These are phyloP conservation scores for Tetraselmis striata DNA, from an alignment of 139 green algal genomes.

Conservation along the genomic window DNA sequence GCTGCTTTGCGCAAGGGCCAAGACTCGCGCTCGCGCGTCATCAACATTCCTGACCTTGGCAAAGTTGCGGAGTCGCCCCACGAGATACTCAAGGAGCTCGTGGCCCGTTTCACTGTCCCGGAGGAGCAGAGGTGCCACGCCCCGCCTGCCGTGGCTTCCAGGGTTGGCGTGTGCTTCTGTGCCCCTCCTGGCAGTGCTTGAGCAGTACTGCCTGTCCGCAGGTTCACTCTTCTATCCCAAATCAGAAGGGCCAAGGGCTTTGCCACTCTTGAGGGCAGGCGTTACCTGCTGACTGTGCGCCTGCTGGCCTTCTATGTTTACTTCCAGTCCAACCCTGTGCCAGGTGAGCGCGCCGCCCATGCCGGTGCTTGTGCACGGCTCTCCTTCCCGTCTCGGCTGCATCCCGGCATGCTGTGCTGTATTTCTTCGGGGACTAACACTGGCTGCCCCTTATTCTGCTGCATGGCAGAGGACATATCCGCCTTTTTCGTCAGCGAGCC, in stretches of 20 bases:
- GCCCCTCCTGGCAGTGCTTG: too few relatives aligned
- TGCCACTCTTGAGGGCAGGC: conserved; percentile 43
- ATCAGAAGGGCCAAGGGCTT: conserved; percentile 54
- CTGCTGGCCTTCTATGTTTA: conserved; percentile 75
- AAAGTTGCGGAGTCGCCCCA: conserved; percentile 40
- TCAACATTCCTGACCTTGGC: conserved; percentile 47
- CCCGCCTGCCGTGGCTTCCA: too few relatives aligned
- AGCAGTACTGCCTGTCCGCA: too few relatives aligned
- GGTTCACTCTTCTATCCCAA: conserved; percentile 60
- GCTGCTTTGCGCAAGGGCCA: too few relatives aligned
- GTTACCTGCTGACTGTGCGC: conserved; percentile 45
- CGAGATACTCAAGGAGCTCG: conserved; percentile 53
- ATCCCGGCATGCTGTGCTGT: too few relatives aligned
- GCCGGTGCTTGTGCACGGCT: too few relatives aligned
- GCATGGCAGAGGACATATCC: conserved; percentile 54
- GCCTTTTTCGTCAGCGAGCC: conserved; percentile 56
- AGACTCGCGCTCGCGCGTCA: conserved; percentile 28
- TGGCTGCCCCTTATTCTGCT: too few relatives aligned
- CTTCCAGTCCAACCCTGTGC: conserved; percentile 56
- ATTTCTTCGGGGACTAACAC: conserved; percentile 8
- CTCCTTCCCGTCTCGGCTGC: too few relatives aligned
- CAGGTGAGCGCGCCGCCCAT: conserved; percentile 29
- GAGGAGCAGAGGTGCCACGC: conserved; percentile 44
- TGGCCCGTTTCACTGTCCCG: conserved; percentile 56
- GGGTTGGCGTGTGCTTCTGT: too few relatives aligned